These are phyloP conservation scores for Lithospermum erythrorhizon DNA, from an alignment of 257 asterid genomes.

Conservation along the genomic window DNA sequence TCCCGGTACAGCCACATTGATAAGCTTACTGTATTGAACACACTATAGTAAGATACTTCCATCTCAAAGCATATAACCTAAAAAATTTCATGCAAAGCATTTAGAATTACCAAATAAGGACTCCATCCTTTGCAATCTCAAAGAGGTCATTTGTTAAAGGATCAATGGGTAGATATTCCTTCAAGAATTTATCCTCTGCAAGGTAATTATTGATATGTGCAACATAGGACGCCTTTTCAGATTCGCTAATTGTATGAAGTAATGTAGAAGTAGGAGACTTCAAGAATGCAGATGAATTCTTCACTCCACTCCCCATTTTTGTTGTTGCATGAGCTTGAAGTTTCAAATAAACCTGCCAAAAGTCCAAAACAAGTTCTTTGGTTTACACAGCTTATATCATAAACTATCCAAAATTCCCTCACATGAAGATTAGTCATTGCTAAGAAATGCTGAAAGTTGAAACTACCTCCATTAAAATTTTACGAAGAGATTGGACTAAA, in stretches of 20 bases:
- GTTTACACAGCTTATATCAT: background rate
- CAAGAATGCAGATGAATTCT: constrained; percentile 79
- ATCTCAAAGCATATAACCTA: background rate
- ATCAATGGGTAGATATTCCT: constrained; percentile 71
- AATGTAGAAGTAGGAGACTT: constrained; percentile 92
- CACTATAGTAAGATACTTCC: background rate
- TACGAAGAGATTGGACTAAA: too few relatives aligned
- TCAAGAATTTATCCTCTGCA: constrained; percentile 64
- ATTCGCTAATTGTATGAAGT: constrained; percentile 93
- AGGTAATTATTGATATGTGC: constrained; percentile 93
- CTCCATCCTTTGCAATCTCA: constrained; percentile 93
- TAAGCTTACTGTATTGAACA: constrained; percentile 67
- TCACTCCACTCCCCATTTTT: constrained; percentile 64
- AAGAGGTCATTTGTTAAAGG: constrained; percentile 83
- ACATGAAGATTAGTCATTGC: background rate
- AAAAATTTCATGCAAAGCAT: background rate
- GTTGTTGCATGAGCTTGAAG: constrained; percentile 75
- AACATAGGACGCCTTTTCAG: constrained; percentile 92
- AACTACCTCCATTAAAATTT: too few relatives aligned
- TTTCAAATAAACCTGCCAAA: constrained; percentile 67
- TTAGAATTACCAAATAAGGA: constrained; percentile 73
- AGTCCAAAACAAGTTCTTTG: constrained; percentile 11
- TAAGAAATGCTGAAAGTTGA: background rate
- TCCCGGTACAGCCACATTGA: constrained; percentile 95
- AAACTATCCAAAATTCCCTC: background rate